Conservation (phyloP, 768 basidiomycete species). For the Lepiota subincarnata region DNA sequence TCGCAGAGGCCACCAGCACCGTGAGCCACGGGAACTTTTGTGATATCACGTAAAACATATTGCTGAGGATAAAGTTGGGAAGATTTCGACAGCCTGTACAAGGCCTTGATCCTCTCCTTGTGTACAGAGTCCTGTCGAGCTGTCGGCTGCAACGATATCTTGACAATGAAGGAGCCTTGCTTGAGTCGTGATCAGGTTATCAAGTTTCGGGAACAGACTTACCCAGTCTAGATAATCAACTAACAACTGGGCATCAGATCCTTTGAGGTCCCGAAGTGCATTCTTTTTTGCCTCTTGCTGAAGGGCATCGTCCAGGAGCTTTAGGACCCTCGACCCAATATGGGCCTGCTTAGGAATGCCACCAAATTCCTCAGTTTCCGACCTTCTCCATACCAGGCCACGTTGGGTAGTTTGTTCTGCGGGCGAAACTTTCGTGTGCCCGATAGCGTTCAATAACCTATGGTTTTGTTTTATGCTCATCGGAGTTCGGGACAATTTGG, state of each 20-base stretch:
- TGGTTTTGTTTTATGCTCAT: conserved; percentile 31
- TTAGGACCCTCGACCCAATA: too few species aligned
- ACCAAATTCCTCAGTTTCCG: too few species aligned
- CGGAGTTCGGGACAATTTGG: conserved; percentile 55
- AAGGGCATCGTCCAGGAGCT: too few species aligned
- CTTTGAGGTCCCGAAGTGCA: too few species aligned
- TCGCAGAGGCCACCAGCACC: background rate
- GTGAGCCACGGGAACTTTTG: background rate
- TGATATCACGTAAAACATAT: background rate
- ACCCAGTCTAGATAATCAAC: background rate
- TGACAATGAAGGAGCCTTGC: background rate
- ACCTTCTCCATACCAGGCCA: background rate
- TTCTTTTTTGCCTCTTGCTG: too few species aligned
- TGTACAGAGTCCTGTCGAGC: too few species aligned
- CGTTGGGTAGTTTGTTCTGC: conserved; percentile 33
- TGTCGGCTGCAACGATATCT: background rate
- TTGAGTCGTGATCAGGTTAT: background rate
- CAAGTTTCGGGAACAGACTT: background rate
- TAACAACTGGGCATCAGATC: background rate
- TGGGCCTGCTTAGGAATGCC: too few species aligned
- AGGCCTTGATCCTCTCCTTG: too few species aligned
- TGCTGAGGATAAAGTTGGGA: background rate
- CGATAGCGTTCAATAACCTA: conserved; percentile 51
- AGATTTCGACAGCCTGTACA: background rate
- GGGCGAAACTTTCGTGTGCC: conserved; percentile 46